A percentile compares a stretch with the other conserved stretches of the same genome.
Evolutionary conservation across 352 stramenopile species (phyloP).

Genomic region (Phytophthora sansomeana): DNA sequence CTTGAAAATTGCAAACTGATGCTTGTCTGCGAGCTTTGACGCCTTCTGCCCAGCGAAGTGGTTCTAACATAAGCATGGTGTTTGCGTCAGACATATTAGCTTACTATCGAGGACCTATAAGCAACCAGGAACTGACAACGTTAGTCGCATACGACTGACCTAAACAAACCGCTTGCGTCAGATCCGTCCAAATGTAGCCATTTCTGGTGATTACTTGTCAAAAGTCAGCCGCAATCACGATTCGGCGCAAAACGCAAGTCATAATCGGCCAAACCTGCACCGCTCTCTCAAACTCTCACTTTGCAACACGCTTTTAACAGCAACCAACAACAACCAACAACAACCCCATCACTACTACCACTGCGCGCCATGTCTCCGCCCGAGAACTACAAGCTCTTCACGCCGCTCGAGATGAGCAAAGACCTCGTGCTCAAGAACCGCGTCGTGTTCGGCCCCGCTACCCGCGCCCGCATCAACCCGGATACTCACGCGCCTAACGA

Average conservation of each 20-base stretch:
- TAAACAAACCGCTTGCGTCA: constrained; percentile 30
- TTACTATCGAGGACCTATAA: neutral
- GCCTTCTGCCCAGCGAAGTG: too few species aligned
- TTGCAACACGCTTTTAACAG: constrained; percentile 21
- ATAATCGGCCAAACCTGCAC: constrained; percentile 5
- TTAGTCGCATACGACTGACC: too few species aligned
- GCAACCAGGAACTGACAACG: neutral
- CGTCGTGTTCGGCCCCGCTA: constrained; percentile 54
- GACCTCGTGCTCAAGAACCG: constrained; percentile 52
- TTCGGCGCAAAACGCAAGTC: neutral
- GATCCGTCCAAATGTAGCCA: neutral
- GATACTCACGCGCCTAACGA: constrained; percentile 30
- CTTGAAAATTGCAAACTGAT: constrained; percentile 23
- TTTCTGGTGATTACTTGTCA: neutral
- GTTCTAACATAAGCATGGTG: constrained; percentile 8
- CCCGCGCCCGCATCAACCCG: constrained; percentile 34
- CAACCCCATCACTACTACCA: neutral
- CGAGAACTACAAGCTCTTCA: constrained; percentile 48
- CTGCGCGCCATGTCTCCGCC: constrained; percentile 22
- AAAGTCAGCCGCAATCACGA: constrained; percentile 8
- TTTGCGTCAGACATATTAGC: constrained; percentile 9
- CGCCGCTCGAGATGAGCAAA: constrained; percentile 31
- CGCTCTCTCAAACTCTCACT: constrained; percentile 4
- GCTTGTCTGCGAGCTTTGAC: neutral
- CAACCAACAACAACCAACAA: constrained; percentile 8